Conservation (phyloP, 768 basidiomycete genomes). For the Termitomyces sp. region DNA sequence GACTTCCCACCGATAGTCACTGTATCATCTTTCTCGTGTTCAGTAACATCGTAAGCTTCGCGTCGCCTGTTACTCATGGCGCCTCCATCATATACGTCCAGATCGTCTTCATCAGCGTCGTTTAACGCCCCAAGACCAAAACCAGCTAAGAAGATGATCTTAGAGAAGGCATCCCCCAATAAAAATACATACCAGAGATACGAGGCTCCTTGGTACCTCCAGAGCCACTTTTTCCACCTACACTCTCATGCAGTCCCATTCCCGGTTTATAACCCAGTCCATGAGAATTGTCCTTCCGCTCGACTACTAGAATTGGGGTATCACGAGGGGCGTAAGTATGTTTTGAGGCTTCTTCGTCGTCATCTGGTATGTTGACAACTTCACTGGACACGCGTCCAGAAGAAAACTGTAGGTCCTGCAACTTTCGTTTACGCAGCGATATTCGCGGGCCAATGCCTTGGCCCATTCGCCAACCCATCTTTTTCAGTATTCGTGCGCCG, state of each 20-base stretch:
- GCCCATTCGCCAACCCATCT: slow-evolving; percentile 93
- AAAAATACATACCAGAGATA: slow-evolving; percentile 42
- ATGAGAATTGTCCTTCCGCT: slow-evolving; percentile 69
- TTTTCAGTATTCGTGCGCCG: slow-evolving; percentile 82
- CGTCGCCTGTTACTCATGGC: slow-evolving; percentile 34
- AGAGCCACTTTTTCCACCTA: slow-evolving; percentile 32
- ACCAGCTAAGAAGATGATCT: slow-evolving; percentile 45
- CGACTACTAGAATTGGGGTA: slow-evolving; percentile 54
- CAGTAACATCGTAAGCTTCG: slow-evolving; percentile 61
- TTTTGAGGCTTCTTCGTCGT: slow-evolving; percentile 78
- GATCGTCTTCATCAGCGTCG: slow-evolving; percentile 91
- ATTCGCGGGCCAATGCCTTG: slow-evolving; percentile 93
- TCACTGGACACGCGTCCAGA: slow-evolving; percentile 25
- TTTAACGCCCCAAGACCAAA: slow-evolving; percentile 89
- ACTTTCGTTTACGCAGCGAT: slow-evolving; percentile 65
- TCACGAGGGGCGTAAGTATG: slow-evolving; percentile 87
- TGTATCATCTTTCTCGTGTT: slow-evolving; percentile 60
- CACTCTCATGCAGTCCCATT: slow-evolving; percentile 53
- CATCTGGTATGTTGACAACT: slow-evolving; percentile 39
- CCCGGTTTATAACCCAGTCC: slow-evolving; percentile 81
- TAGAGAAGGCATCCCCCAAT: background rate
- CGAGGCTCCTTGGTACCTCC: slow-evolving; percentile 39
- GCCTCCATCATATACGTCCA: slow-evolving; percentile 71
- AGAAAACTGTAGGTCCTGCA: slow-evolving; percentile 56
- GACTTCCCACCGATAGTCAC: slow-evolving; percentile 35